Evolutionary conservation across 345 rosid genomes (phyloP), one percentile per base, ranked within the genome.

Genomic region (Fremontodendron californicum): DNA sequence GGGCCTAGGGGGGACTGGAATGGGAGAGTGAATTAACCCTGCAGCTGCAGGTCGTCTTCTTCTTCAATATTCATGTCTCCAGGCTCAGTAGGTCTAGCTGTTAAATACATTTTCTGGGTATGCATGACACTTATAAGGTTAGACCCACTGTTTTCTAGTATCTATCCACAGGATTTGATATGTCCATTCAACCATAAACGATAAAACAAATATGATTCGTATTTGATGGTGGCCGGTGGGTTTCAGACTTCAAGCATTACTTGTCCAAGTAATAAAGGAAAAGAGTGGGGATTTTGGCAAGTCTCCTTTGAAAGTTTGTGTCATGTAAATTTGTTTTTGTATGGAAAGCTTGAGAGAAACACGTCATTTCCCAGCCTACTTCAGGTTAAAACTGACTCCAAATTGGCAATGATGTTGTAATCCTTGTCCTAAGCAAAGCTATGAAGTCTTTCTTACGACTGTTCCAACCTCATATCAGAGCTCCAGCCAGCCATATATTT

Each of bases 21-120:
- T 3, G 65, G 37, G 65, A 29, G 65, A 29, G 19, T 60, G 65
- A 60, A 60, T 27, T 4, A 13, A 60, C 16, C 65, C 35, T 33
- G 35, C 35, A 33, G 3, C 1, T 1, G 35, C 3, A 12, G 15
- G 13, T 23, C 65, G 19, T 60, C 65, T 4, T 60, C 65, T 60
- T 60, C 64, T 58, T 58, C 35, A 58, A 58, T 58, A 57, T 58
- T 58, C 65, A 60, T 60, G 65, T 60, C 65, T 29, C 19, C 65
- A 13, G 19, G 65, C 16, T 29, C 4, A 25, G 13, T 58, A 58
- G 18, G 63, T 58, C 63, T 58, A 58, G 63, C 63, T 58, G 63
- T 58, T 57, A 1, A 25, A 27, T 60, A 13, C 19, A 60, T 60
- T 60, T n/a, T 60, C 65, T 27, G 37, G 65, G 19, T 5, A 25